These are phyloP conservation scores for Sergeia podlipaevii DNA, from an alignment of 208 protist genomes.

Conservation along the genomic window DNA sequence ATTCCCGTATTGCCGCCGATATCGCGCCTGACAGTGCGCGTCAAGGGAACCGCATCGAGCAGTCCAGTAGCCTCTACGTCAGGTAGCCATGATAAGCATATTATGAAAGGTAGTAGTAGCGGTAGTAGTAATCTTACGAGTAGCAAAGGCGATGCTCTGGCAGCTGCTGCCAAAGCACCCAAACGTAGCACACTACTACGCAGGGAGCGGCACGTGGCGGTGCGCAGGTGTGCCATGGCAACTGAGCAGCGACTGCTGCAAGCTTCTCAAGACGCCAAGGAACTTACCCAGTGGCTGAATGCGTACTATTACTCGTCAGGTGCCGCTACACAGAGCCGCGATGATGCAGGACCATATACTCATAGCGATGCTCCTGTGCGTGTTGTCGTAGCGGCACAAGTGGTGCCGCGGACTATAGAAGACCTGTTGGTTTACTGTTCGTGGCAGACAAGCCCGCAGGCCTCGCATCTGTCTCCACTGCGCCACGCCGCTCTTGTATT, in stretches of 20 bases:
- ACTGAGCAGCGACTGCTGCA: constrained; percentile 14
- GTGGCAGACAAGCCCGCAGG: constrained; percentile 36
- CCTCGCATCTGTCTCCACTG: constrained; percentile 18
- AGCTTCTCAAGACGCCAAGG: constrained; percentile 17
- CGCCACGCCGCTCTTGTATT: constrained; percentile 24
- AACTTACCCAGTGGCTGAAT: constrained; percentile 19
- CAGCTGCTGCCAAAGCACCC: not conserved
- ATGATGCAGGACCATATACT: too few species aligned
- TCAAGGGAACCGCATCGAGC: not conserved
- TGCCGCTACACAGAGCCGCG: too few species aligned
- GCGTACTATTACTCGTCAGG: not conserved
- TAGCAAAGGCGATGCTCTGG: not conserved
- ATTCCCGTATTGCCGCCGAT: constrained; percentile 21
- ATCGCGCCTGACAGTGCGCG: not conserved
- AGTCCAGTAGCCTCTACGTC: not conserved
- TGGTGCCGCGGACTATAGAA: constrained; percentile 20
- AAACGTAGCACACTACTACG: constrained; percentile 1
- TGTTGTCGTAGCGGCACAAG: constrained; percentile 24
- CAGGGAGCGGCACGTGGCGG: too few species aligned
- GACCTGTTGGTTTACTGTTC: constrained; percentile 29
- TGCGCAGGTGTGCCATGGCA: constrained; percentile 8
- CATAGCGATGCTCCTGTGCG: not conserved
- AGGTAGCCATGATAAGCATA: too few species aligned
- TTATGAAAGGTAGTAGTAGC: too few species aligned
- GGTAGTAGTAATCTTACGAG: too few species aligned